Conservation (phyloP, 352 stramenopile genomes). For the Pythium guiyangense region DNA sequence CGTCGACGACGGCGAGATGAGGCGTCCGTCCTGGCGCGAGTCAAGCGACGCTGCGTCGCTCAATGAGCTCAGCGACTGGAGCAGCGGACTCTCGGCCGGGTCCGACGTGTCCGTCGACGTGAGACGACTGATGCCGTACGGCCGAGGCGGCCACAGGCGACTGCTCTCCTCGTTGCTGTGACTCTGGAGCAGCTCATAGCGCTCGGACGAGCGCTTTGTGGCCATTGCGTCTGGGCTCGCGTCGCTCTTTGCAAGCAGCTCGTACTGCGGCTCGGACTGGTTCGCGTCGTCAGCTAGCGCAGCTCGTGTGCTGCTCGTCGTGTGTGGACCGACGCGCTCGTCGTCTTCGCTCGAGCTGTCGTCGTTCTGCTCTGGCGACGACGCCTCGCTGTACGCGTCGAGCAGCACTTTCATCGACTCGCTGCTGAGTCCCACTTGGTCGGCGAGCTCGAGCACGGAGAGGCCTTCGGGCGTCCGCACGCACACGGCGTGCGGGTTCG, state of each 20-base stretch:
- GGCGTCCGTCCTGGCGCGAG: slow-evolving; percentile 33
- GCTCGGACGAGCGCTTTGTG: neutral
- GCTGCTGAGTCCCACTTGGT: slow-evolving; percentile 30
- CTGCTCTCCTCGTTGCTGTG: slow-evolving; percentile 6
- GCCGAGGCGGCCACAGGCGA: slow-evolving; percentile 7
- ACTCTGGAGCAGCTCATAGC: slow-evolving; percentile 6
- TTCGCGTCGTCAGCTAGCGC: neutral
- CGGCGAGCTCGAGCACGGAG: slow-evolving; percentile 49
- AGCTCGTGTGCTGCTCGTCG: neutral
- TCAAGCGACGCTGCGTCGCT: slow-evolving; percentile 33
- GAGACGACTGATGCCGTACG: slow-evolving; percentile 5
- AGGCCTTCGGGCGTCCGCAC: slow-evolving; percentile 39
- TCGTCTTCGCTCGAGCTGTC: slow-evolving; percentile 10
- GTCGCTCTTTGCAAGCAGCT: neutral
- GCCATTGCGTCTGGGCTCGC: neutral
- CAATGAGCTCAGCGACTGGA: slow-evolving; percentile 37
- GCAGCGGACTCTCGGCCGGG: slow-evolving; percentile 21
- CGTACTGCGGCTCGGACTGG: neutral
- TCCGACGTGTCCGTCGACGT: slow-evolving; percentile 20
- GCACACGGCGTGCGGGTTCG: slow-evolving; percentile 46
- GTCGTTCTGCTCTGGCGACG: slow-evolving; percentile 16
- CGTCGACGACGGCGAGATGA: slow-evolving; percentile 60
- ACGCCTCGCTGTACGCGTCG: slow-evolving; percentile 13
- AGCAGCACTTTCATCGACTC: slow-evolving; percentile 47
- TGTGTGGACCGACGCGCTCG: neutral